Evolutionary conservation across 495 filamentous ascomycete genomes (phyloP), one percentile per base, ranked within the genome.

Genomic region (Podospora conica): DNA sequence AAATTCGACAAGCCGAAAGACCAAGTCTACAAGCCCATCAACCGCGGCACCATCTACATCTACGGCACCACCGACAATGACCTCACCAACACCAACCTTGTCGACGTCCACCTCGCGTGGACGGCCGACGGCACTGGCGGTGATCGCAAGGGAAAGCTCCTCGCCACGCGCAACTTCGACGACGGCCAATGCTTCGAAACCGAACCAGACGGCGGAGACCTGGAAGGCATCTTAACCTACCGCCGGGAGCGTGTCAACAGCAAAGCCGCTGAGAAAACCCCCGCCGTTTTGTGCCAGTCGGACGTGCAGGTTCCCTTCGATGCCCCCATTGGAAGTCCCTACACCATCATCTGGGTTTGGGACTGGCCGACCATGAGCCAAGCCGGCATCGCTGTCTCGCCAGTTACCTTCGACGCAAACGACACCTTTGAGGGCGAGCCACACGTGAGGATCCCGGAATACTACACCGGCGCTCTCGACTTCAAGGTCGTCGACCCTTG

Each of bases 281-380:
- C 87, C 1, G 29, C 7, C 61, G 78, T 93, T 9, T 86, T 81
- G 81, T 97, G 93, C 74, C 92, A 97, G 76, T 85, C 86, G 29
- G 88, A 95, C 70, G 76, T 96, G 53, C 76, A 83, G 54, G 76
- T 97, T 48, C 93, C 93, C 3, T 66, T 72, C 3, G 82, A 87
- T 67, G 72, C 81, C 24, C 60, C 70, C 18, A 66, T 73, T 1
- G 70, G 76, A 56, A 86, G 88, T 21, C 83, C 81, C 28, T 88
- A 89, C 66, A 91, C 91, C 0, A 74, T 95, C 53, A 93, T 96
- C 77, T 97, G 93, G 93, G 87, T 96, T 5, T 96, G 93, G 93
- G 88, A 96, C 68, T 97, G 91, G 91, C 87, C 89, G 0, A 75
- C 75, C 12, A 75, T 83, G 15, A 73, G 72, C 23, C 69, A 55